Conservation (phyloP, 805 yeast genomes). For the Wickerhamiella cacticola region DNA sequence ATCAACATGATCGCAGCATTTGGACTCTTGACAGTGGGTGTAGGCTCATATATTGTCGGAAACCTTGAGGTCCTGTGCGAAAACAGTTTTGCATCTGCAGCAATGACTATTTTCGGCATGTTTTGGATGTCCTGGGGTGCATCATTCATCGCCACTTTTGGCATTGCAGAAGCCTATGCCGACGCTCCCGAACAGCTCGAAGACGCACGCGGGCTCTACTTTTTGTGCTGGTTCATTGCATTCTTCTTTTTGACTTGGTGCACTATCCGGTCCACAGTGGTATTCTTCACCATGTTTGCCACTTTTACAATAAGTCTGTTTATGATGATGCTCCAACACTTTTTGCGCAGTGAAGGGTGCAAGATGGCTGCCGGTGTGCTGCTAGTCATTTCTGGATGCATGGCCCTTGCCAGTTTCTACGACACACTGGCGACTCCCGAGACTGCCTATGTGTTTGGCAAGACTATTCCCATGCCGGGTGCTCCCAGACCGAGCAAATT, state of each 20-base stretch:
- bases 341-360: slow-evolving; percentile 31
- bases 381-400: slow-evolving; percentile 43
- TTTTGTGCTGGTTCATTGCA: slow-evolving; percentile 52
- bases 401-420: slow-evolving; percentile 53
- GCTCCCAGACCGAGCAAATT: neutral
- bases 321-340: slow-evolving; percentile 41
- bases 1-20: slow-evolving; percentile 45
- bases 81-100: slow-evolving; percentile 50
- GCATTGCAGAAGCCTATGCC: slow-evolving; percentile 35
- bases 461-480: slow-evolving; percentile 40
- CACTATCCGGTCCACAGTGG: slow-evolving; percentile 53
- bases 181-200: slow-evolving; percentile 22
- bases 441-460: slow-evolving; percentile 45
- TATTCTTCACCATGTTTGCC: slow-evolving; percentile 47
- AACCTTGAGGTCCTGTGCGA: slow-evolving; percentile 53
- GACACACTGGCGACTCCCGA: slow-evolving; percentile 48
- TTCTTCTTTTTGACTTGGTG: slow-evolving; percentile 42
- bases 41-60: slow-evolving; percentile 46
- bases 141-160: slow-evolving; percentile 38
- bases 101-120: slow-evolving; percentile 35
- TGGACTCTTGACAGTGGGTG: slow-evolving; percentile 49
- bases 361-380: slow-evolving; percentile 51
- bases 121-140: slow-evolving; percentile 56
- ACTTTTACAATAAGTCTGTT: slow-evolving; percentile 43
- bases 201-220: slow-evolving; percentile 46